These are phyloP conservation scores for Penicillium sp. DNA, from an alignment of 2,329 filamentous ascomycete genomes.

Conservation along the genomic window DNA sequence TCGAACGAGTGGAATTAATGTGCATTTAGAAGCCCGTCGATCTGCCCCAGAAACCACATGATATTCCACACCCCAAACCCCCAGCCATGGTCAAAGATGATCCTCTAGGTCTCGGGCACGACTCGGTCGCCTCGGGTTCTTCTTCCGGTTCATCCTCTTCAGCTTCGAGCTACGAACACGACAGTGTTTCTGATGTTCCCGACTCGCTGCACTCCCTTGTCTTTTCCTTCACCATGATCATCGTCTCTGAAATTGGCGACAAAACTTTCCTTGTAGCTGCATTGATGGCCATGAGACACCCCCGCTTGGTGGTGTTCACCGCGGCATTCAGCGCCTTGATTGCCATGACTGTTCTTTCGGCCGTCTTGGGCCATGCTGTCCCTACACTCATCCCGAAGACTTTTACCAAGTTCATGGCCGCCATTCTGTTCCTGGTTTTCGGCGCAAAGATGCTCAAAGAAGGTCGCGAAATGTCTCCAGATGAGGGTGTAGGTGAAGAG, in stretches of 20 bases:
- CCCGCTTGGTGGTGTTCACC: conserved; percentile 87
- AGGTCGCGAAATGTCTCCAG: conserved; percentile 80
- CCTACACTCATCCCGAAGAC: conserved; percentile 85
- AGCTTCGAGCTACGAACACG: conserved; percentile 23
- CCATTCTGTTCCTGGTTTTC: conserved; percentile 83
- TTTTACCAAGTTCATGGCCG: conserved; percentile 85
- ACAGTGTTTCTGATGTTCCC: conserved; percentile 33
- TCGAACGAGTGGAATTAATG: conserved; percentile 2
- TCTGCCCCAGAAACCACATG: conserved; percentile 74
- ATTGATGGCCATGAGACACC: conserved; percentile 98
- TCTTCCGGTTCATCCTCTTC: conserved; percentile 31
- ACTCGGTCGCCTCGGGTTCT: conserved; percentile 24
- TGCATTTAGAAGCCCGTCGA: conserved; percentile 69
- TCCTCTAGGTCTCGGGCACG: conserved; percentile 31
- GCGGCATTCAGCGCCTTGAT: conserved; percentile 90
- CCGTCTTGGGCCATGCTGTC: conserved; percentile 86
- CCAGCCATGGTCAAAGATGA: conserved; percentile 44
- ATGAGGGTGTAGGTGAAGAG: conserved; percentile 91
- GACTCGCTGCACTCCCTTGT: conserved; percentile 77
- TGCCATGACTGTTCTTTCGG: conserved; percentile 92
- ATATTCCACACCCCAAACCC: conserved; percentile 67
- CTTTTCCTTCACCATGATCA: conserved; percentile 93
- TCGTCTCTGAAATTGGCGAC: conserved; percentile 95
- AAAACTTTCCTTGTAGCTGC: conserved; percentile 98
- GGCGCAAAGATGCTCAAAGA: conserved; percentile 81